Evolutionary conservation across 371 early-diverging fungal genomes (phyloP).

Genomic region (Apophysomyces trapeziformis): DNA sequence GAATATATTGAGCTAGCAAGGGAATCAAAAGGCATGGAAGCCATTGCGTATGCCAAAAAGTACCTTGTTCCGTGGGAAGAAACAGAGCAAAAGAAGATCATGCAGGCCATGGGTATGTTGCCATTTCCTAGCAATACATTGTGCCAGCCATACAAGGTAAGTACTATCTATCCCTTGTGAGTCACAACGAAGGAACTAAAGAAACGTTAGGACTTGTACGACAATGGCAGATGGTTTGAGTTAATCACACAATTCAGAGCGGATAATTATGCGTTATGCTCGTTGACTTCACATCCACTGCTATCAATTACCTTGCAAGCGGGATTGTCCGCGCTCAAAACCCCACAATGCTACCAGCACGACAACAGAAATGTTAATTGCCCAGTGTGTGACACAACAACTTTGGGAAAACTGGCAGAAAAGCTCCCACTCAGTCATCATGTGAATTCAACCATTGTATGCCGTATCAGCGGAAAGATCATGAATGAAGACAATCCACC

Average conservation of each 20-base stretch:
- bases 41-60: conserved; percentile 85
- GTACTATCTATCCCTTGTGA: not conserved
- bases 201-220: conserved; percentile 59
- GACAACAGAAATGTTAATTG: conserved; percentile 88
- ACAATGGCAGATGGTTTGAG: conserved; percentile 77
- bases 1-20: conserved; percentile 91
- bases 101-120: conserved; percentile 86
- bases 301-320: conserved; percentile 89
- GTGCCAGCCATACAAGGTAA: conserved; percentile 55
- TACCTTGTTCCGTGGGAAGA: conserved; percentile 78
- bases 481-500: conserved; percentile 97
- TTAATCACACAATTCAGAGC: conserved; percentile 79
- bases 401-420: conserved; percentile 82
- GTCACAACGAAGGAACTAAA: conserved; percentile 5
- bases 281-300: conserved; percentile 81
- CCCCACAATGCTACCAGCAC: conserved; percentile 75
- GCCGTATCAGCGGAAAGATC: conserved; percentile 83
- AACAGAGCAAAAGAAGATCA: conserved; percentile 73
- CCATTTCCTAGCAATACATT: conserved; percentile 77
- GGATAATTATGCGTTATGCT: conserved; percentile 85
- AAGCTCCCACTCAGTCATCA: conserved; percentile 90
- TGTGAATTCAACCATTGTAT: conserved; percentile 91
- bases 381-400: conserved; percentile 89
- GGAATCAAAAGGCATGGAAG: conserved; percentile 64
- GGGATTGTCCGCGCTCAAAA: conserved; percentile 92